Conservation (phyloP, 208 protist species). For the Trypanosoma scelopori region DNA sequence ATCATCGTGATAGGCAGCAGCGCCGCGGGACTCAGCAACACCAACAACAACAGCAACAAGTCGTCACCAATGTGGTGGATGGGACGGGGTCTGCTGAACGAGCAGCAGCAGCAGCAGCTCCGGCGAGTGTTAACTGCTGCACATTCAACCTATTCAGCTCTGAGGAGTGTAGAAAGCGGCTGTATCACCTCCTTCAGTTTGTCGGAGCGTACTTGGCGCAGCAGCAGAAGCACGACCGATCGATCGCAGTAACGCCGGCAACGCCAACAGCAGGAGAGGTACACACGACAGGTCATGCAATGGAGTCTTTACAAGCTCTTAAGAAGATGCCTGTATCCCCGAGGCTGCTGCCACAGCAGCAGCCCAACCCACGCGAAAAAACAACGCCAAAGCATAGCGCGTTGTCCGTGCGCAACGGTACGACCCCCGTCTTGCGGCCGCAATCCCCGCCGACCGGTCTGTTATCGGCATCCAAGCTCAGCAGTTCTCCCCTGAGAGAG, state of each 20-base stretch:
- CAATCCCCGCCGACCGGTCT: not conserved
- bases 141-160: slow-evolving; percentile 62
- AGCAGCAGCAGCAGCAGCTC: too few species aligned
- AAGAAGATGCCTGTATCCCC: too few species aligned
- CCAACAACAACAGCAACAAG: not conserved
- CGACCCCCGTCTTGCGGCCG: not conserved
- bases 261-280: not conserved
- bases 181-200: slow-evolving; percentile 56
- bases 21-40: slow-evolving; percentile 2
- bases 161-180: slow-evolving; percentile 51
- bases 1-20: slow-evolving; percentile 15
- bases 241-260: slow-evolving; percentile 1
- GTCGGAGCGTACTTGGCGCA: slow-evolving; percentile 32
- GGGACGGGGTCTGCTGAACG: not conserved
- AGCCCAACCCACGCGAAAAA: slow-evolving; percentile 6
- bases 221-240: slow-evolving; percentile 24
- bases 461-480: not conserved
- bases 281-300: too few species aligned
- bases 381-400: slow-evolving; percentile 1
- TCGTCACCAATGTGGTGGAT: slow-evolving; percentile 3
- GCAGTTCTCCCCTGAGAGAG: not conserved
- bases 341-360: not conserved
- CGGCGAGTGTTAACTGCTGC: slow-evolving; percentile 10
- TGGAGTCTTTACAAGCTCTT: too few species aligned
- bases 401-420: not conserved